These are phyloP conservation scores for Raddia distichophylla DNA, from an alignment of 176 grass and related monocot genomes.

Conservation along the genomic window DNA sequence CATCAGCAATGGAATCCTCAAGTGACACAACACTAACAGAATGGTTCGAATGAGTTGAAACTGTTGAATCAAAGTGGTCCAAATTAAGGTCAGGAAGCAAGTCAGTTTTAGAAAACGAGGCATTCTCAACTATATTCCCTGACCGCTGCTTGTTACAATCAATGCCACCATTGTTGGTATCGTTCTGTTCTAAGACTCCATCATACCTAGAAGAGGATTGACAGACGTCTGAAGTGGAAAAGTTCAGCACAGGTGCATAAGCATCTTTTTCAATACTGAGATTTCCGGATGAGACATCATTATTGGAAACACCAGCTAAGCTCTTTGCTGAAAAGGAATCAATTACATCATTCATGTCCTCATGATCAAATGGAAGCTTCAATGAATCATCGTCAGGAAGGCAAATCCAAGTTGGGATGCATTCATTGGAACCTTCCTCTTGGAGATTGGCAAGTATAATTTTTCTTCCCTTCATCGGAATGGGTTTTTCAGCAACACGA, in stretches of 20 bases:
- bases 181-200: constrained; percentile 22
- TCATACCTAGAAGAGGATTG: constrained; percentile 17
- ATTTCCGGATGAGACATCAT: constrained; percentile 23
- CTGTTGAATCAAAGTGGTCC: constrained; percentile 32
- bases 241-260: constrained; percentile 11
- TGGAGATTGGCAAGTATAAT: constrained; percentile 19
- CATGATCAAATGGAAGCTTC: constrained; percentile 26
- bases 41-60: constrained; percentile 53
- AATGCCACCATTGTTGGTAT: constrained; percentile 11
- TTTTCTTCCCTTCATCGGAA: constrained; percentile 4
- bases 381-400: constrained; percentile 14
- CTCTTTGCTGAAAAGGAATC: not conserved
- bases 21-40: constrained; percentile 52
- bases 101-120: constrained; percentile 33
- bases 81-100: constrained; percentile 56
- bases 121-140: constrained; percentile 21
- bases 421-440: constrained; percentile 23
- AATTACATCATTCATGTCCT: constrained; percentile 12
- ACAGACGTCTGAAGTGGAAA: constrained; percentile 13
- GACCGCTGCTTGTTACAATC: constrained; percentile 12
- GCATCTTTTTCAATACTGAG: constrained; percentile 29
- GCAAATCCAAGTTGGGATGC: constrained; percentile 4
- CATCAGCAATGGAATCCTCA: constrained; percentile 57
- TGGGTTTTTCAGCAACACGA: not conserved
- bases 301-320: constrained; percentile 13